Conservation (phyloP, 202 grass and related monocot genomes). For the Tripidium arundinaceum region DNA sequence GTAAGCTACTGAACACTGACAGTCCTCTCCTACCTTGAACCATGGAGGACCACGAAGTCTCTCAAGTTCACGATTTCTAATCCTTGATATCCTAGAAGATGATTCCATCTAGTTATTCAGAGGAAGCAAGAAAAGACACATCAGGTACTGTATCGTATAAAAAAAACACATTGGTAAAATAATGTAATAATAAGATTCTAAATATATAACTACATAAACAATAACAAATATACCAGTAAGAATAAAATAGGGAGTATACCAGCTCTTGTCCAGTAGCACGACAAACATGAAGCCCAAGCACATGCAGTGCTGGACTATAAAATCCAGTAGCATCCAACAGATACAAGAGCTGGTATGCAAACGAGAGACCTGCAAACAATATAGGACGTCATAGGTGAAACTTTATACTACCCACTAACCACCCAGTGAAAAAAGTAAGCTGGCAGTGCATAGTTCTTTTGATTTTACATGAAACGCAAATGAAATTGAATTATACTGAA, state of each 20-base stretch:
- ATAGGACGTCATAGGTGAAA: constrained; percentile 18
- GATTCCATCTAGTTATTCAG: constrained; percentile 87
- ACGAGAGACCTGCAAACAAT: constrained; percentile 59
- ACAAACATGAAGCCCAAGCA: constrained; percentile 84
- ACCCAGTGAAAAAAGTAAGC: constrained; percentile 2
- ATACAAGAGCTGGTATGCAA: constrained; percentile 96
- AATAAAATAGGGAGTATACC: constrained; percentile 47
- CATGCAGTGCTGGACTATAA: constrained; percentile 78
- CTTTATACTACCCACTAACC: neutral
- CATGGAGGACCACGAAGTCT: constrained; percentile 83
- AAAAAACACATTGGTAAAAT: neutral
- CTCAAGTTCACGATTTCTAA: constrained; percentile 87
- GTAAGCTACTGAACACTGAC: constrained; percentile 1
- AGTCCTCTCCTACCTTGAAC: constrained; percentile 65
- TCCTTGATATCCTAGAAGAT: constrained; percentile 94
- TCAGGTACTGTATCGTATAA: constrained; percentile 32
- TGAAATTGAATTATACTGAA: neutral
- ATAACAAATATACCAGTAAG: constrained; percentile 19
- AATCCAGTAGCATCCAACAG: constrained; percentile 91
- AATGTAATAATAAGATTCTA: neutral
- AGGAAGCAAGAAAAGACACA: constrained; percentile 17
- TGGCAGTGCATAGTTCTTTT: neutral
- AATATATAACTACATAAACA: neutral
- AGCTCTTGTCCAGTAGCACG: constrained; percentile 97
- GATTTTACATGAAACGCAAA: constrained; percentile 5